Evolutionary conservation across 2,329 filamentous ascomycete genomes (phyloP).

Genomic region (Emmonsia crescens): DNA sequence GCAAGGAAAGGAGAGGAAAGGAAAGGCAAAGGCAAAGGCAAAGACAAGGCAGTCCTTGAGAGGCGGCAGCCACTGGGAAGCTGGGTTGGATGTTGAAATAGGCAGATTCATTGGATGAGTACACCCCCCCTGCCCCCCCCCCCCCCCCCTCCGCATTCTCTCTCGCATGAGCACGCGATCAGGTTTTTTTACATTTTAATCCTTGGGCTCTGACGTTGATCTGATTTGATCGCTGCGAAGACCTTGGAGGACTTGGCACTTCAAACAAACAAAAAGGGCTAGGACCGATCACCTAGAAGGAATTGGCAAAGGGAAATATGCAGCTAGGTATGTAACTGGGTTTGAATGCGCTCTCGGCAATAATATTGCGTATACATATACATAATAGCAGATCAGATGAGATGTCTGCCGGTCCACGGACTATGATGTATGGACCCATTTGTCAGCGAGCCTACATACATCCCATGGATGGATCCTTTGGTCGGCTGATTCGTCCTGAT

Average conservation of each 20-base stretch:
- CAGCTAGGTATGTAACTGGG: background rate
- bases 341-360: background rate
- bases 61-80: background rate
- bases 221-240: background rate
- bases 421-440: no score
- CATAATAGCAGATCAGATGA: background rate
- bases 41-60: background rate
- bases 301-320: background rate
- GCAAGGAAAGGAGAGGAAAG: no score
- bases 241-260: background rate
- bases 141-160: background rate
- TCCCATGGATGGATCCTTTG: no score
- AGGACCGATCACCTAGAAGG: background rate
- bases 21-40: no score
- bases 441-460: no score
- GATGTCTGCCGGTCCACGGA: no score
- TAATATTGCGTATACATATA: no score
- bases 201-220: background rate
- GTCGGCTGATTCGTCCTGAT: no score
- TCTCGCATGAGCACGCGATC: background rate
- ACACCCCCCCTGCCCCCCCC: background rate
- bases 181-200: background rate
- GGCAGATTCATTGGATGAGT: background rate
- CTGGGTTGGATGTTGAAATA: background rate
- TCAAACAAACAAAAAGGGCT: no score